Evolutionary conservation across 257 asterid species (phyloP).

Genomic region (Scutellaria minor): DNA sequence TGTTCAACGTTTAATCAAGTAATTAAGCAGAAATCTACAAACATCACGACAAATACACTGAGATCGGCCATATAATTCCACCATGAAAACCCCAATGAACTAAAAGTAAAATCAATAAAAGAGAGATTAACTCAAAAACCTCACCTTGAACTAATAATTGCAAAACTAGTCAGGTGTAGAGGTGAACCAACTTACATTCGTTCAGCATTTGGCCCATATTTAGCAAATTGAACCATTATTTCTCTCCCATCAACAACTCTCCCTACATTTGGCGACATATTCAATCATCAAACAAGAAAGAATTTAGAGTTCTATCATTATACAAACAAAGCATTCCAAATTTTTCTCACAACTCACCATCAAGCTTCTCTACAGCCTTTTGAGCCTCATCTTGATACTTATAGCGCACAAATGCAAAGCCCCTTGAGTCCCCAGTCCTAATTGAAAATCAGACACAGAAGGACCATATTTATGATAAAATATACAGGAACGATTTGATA

Average conservation of each 20-base stretch:
- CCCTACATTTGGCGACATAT: conserved; percentile 47
- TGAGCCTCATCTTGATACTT: conserved; percentile 95
- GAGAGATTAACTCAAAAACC: not conserved
- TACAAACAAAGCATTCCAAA: not conserved
- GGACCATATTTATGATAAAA: not conserved
- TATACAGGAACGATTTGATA: too few relatives aligned
- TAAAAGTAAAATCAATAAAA: not conserved
- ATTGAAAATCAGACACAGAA: not conserved
- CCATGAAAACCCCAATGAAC: not conserved
- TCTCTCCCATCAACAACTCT: conserved; percentile 96
- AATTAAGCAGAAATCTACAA: not conserved
- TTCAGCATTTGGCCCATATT: conserved; percentile 97
- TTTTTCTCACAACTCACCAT: conserved; percentile 57
- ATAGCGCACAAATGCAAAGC: conserved; percentile 94
- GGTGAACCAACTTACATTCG: conserved; percentile 61
- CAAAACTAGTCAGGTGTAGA: not conserved
- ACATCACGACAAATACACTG: not conserved
- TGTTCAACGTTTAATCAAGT: not conserved
- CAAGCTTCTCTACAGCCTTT: conserved; percentile 94
- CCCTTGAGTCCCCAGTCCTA: conserved; percentile 99
- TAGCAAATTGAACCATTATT: conserved; percentile 97
- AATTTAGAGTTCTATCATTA: not conserved
- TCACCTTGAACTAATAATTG: not conserved
- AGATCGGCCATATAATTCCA: not conserved
- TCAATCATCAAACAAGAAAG: not conserved